Percentiles rank a stretch among this genome's conserved stretches.
phyloP scores from a whole-genome alignment of 1,284 basidiomycete genomes.

The Austroboletus niveus region DNA sequence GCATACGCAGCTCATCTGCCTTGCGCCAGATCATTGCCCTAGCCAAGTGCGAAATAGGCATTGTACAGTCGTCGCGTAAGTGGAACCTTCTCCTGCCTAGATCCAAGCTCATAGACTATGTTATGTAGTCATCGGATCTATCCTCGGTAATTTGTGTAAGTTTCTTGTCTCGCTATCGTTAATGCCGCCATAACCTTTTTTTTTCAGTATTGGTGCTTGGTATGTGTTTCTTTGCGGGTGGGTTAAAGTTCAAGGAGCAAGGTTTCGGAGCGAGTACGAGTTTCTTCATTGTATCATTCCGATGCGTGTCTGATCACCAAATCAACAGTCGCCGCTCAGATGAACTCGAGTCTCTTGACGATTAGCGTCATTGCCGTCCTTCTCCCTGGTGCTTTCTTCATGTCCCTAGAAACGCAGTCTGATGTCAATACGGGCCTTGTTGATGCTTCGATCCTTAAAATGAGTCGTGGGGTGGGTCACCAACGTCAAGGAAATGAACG shows the following conservation, averaged over 20 bases:
- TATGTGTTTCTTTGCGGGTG: conserved; percentile 80
- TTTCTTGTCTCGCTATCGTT: neutral
- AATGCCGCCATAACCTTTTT: neutral
- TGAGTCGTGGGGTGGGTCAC: conserved; percentile 73
- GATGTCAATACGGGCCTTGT: conserved; percentile 30
- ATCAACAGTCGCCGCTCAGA: conserved; percentile 65
- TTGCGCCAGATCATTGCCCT: conserved; percentile 73
- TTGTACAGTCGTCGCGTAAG: conserved; percentile 84
- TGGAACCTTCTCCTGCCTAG: conserved; percentile 25
- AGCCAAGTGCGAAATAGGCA: conserved; percentile 72
- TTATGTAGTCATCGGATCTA: conserved; percentile 68
- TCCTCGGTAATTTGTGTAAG: conserved; percentile 77
- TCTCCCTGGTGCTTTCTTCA: conserved; percentile 68
- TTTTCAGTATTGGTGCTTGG: conserved; percentile 65
- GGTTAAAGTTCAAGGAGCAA: conserved; percentile 73
- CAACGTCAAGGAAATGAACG: neutral
- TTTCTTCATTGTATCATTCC: neutral
- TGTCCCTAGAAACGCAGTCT: conserved; percentile 38
- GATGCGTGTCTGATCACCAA: conserved; percentile 3
- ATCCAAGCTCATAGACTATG: conserved; percentile 19
- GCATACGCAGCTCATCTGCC: conserved; percentile 1
- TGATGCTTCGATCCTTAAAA: conserved; percentile 56
- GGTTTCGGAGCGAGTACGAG: conserved; percentile 64
- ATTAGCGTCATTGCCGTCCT: conserved; percentile 80
- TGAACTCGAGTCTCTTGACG: conserved; percentile 78